Conservation (phyloP, 2,329 filamentous ascomycete species). For the Metarhizium guizhouense region DNA sequence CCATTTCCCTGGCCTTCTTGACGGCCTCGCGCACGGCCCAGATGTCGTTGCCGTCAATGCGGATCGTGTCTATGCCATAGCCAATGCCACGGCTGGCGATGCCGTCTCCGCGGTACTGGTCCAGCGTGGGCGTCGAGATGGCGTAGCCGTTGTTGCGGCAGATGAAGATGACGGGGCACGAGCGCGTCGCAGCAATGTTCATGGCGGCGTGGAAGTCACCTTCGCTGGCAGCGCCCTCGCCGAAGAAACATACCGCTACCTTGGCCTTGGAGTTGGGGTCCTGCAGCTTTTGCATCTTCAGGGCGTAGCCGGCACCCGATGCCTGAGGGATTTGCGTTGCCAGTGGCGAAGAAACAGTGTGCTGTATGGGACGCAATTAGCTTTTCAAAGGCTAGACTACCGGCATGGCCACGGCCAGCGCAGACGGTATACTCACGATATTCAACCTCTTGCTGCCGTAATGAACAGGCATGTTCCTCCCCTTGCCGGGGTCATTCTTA, state of each 20-base stretch:
- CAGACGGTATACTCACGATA: slow-evolving; percentile 48
- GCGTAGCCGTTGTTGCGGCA: slow-evolving; percentile 92
- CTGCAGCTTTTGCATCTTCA: slow-evolving; percentile 70
- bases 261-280: slow-evolving; percentile 59
- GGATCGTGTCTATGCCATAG: slow-evolving; percentile 89
- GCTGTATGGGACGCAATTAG: slow-evolving; percentile 31
- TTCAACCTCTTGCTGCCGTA: slow-evolving; percentile 80
- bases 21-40: slow-evolving; percentile 80
- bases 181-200: slow-evolving; percentile 81
- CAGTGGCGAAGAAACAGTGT: slow-evolving; percentile 74
- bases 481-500: slow-evolving; percentile 65
- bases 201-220: slow-evolving; percentile 88
- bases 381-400: background rate
- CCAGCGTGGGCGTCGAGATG: slow-evolving; percentile 80
- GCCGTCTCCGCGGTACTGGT: slow-evolving; percentile 86
- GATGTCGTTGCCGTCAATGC: slow-evolving; percentile 91
- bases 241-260: slow-evolving; percentile 78
- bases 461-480: slow-evolving; percentile 95
- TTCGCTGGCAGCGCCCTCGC: slow-evolving; percentile 82
- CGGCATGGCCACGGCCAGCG: background rate
- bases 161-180: slow-evolving; percentile 82
- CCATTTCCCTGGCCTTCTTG: slow-evolving; percentile 65
- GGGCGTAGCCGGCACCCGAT: slow-evolving; percentile 74
- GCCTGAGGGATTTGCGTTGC: slow-evolving; percentile 88
- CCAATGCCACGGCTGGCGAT: slow-evolving; percentile 81